Percentiles rank a stretch among this genome's conserved stretches.
Conservation (phyloP, 805 yeast species). For the Cyberlindnera xishuangbannaensis region DNA sequence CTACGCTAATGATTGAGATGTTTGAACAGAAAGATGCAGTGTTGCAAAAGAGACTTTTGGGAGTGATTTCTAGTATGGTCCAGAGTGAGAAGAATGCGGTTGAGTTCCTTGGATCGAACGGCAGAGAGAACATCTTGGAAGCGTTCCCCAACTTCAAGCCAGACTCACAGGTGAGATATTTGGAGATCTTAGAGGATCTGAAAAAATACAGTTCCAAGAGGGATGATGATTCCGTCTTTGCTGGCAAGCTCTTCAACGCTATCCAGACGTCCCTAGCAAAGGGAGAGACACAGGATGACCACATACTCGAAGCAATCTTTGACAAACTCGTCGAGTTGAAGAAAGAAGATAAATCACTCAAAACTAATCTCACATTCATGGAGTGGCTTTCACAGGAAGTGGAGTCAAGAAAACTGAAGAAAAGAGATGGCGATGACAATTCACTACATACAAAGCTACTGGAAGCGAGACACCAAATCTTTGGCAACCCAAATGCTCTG, state of each 20-base stretch:
- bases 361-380: conserved; percentile 37
- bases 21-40: conserved; percentile 24
- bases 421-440: conserved; percentile 27
- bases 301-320: conserved; percentile 38
- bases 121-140: conserved; percentile 23
- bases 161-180: conserved; percentile 32
- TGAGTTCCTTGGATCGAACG: conserved; percentile 15
- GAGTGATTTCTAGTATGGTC: conserved; percentile 43
- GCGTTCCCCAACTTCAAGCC: conserved; percentile 19
- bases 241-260: conserved; percentile 10
- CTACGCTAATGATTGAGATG: conserved; percentile 8
- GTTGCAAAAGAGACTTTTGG: conserved; percentile 43
- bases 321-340: conserved; percentile 33
- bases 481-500: conserved; percentile 72
- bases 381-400: conserved; percentile 56
- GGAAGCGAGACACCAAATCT: conserved; percentile 54
- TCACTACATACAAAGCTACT: conserved; percentile 36
- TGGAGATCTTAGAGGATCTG: conserved; percentile 44
- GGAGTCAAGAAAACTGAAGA: conserved; percentile 24
- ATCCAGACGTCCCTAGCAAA: conserved; percentile 23
- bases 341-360: conserved; percentile 24
- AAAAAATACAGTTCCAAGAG: conserved; percentile 12
- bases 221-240: conserved; percentile 10
- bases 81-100: conserved; percentile 31
- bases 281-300: conserved; percentile 29